Conservation (phyloP, 2,329 filamentous ascomycete species). For the Plenodomus tracheiphilus region DNA sequence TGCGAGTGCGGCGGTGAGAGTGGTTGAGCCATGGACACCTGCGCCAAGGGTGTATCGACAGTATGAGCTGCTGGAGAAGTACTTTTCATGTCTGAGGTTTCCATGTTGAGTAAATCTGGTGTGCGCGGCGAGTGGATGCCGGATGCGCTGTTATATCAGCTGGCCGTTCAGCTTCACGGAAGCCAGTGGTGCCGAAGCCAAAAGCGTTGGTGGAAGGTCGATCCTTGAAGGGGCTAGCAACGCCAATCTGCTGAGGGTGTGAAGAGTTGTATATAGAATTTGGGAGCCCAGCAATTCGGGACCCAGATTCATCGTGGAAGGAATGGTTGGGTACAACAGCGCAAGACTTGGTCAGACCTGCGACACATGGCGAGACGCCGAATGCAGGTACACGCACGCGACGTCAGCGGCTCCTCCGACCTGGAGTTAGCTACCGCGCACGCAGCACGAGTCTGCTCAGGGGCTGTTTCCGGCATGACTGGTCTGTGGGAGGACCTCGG, state of each 20-base stretch:
- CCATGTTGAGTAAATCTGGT: constrained; percentile 14
- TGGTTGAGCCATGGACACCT: constrained; percentile 16
- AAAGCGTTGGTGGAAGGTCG: constrained; percentile 10
- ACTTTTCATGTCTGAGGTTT: constrained; percentile 17
- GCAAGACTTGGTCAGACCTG: constrained; percentile 15
- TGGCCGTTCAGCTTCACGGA: constrained; percentile 17
- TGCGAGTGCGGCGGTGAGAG: constrained; percentile 33
- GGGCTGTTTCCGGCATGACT: not conserved
- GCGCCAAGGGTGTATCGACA: constrained; percentile 8
- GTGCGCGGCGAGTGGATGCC: not conserved
- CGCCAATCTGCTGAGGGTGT: constrained; percentile 6
- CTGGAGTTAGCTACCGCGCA: constrained; percentile 12
- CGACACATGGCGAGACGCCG: constrained; percentile 11
- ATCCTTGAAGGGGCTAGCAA: constrained; percentile 16
- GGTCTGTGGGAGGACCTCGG: not conserved
- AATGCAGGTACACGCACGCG: constrained; percentile 21
- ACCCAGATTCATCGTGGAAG: constrained; percentile 1
- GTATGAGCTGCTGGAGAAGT: constrained; percentile 11
- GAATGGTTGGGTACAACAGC: constrained; percentile 3
- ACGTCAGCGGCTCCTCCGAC: constrained; percentile 33
- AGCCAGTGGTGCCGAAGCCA: constrained; percentile 24
- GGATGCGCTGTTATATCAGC: not conserved
- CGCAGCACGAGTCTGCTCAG: constrained; percentile 4
- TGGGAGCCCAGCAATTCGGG: not conserved
- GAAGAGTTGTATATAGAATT: constrained; percentile 1